phyloP scores from a whole-genome alignment of 2,329 filamentous ascomycete species.

The Phaeomoniella chlamydospora region DNA sequence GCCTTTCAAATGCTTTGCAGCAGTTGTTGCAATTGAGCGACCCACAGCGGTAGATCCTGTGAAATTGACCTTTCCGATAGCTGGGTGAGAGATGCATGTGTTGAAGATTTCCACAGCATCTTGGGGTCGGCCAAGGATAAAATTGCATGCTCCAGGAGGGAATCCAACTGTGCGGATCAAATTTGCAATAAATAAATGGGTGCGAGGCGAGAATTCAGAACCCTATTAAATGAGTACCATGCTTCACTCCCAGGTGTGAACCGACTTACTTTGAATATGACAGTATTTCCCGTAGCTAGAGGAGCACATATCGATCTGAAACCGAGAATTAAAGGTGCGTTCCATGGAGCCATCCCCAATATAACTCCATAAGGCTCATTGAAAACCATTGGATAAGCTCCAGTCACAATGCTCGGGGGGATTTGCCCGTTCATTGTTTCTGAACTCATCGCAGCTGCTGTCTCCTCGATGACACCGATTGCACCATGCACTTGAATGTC shows the following conservation, averaged over 20 bases:
- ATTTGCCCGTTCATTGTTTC: neutral
- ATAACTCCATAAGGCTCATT: constrained; percentile 70
- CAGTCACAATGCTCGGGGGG: neutral
- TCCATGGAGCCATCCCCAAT: constrained; percentile 68
- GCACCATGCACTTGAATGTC: neutral
- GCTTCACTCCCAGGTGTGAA: too few species aligned
- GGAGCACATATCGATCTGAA: constrained; percentile 41
- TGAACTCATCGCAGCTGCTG: neutral
- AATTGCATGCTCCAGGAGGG: constrained; percentile 59
- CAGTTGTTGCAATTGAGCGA: constrained; percentile 52
- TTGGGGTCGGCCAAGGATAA: constrained; percentile 45
- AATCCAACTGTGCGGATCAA: constrained; percentile 61
- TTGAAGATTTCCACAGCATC: constrained; percentile 54
- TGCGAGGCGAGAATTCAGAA: constrained; percentile 54
- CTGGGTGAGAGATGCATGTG: constrained; percentile 50
- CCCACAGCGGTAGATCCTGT: constrained; percentile 64
- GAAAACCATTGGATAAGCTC: constrained; percentile 43
- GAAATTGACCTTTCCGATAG: constrained; percentile 62
- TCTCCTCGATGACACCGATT: neutral
- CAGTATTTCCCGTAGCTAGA: constrained; percentile 58
- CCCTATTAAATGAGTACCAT: too few species aligned
- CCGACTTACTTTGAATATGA: constrained; percentile 47
- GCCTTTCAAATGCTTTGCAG: constrained; percentile 64
- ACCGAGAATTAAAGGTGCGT: constrained; percentile 38
- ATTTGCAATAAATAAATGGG: constrained; percentile 46